A percentile compares a stretch with the other conserved stretches of the same genome.
These are phyloP conservation scores for Racocetra persica DNA, from an alignment of 371 early-diverging fungal genomes.

Conservation along the genomic window DNA sequence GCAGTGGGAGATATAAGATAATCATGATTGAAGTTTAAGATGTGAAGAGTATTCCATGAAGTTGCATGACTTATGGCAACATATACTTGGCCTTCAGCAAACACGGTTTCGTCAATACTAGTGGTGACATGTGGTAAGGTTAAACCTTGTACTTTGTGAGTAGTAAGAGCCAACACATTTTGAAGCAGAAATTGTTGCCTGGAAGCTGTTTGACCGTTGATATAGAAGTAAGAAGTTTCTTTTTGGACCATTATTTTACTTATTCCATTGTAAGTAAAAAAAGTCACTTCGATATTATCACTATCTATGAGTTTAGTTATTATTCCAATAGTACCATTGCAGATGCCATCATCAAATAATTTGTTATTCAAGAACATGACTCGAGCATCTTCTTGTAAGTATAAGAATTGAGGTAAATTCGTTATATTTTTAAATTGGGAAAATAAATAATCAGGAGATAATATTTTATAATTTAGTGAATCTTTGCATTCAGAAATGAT, in stretches of 20 bases:
- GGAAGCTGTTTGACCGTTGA: not conserved
- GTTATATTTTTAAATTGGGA: not conserved
- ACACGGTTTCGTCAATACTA: not conserved
- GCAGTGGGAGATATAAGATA: not conserved
- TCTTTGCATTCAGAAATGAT: no score
- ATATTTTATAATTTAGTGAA: no score
- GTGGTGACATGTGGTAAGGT: slow-evolving; percentile 39
- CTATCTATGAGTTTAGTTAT: not conserved
- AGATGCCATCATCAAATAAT: not conserved
- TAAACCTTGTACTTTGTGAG: slow-evolving; percentile 8
- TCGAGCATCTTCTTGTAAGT: not conserved
- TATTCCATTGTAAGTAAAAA: not conserved
- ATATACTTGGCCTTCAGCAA: not conserved
- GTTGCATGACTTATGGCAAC: not conserved
- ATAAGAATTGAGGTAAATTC: not conserved
- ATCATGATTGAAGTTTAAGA: not conserved
- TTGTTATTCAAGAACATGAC: not conserved
- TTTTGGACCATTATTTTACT: not conserved
- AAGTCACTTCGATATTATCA: not conserved
- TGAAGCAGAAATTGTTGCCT: not conserved
- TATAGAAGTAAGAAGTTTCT: not conserved
- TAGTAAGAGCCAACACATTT: not conserved
- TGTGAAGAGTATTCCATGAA: not conserved
- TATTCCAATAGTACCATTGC: not conserved
- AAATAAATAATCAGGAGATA: no score